Evolutionary conservation across 2,329 filamentous ascomycete species (phyloP).

Genomic region (Diaporthe sp.): DNA sequence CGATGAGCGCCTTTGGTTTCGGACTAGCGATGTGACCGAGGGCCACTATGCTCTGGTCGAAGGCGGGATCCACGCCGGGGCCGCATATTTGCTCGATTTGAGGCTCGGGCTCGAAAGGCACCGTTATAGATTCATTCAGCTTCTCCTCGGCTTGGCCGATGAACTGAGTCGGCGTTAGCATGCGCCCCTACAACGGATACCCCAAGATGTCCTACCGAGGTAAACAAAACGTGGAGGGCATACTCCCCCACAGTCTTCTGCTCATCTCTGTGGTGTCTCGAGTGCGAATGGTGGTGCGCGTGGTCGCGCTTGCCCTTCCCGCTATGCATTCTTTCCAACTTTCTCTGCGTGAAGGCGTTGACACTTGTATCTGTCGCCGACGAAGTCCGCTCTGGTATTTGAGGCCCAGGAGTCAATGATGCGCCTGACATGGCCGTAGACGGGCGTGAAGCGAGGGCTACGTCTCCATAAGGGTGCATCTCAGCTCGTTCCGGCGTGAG

Average conservation of each 20-base stretch:
- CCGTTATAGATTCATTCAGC: constrained; percentile 87
- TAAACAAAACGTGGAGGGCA: constrained; percentile 95
- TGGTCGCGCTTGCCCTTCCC: constrained; percentile 79
- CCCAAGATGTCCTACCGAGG: constrained; percentile 72
- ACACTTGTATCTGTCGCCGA: constrained; percentile 62
- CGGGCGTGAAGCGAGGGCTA: constrained; percentile 56
- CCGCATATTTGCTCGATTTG: constrained; percentile 93
- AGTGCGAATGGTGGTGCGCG: constrained; percentile 82
- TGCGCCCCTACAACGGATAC: constrained; percentile 24
- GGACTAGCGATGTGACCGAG: constrained; percentile 94
- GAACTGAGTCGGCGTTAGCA: constrained; percentile 70
- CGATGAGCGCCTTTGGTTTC: constrained; percentile 94
- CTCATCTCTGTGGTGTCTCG: constrained; percentile 79
- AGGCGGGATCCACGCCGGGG: constrained; percentile 86
- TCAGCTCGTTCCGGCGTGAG: constrained; percentile 67
- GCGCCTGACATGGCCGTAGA: constrained; percentile 64
- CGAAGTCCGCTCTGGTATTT: constrained; percentile 60
- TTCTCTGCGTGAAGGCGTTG: constrained; percentile 63
- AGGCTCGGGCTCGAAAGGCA: constrained; percentile 84
- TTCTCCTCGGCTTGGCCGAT: constrained; percentile 97
- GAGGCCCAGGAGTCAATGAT: constrained; percentile 42
- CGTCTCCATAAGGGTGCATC: constrained; percentile 61
- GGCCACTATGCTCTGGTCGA: constrained; percentile 94
- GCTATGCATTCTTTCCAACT: constrained; percentile 73
- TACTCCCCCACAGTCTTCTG: constrained; percentile 97